phyloP scores from a whole-genome alignment of 352 stramenopile species.

The Globisporangium megalacanthum region DNA sequence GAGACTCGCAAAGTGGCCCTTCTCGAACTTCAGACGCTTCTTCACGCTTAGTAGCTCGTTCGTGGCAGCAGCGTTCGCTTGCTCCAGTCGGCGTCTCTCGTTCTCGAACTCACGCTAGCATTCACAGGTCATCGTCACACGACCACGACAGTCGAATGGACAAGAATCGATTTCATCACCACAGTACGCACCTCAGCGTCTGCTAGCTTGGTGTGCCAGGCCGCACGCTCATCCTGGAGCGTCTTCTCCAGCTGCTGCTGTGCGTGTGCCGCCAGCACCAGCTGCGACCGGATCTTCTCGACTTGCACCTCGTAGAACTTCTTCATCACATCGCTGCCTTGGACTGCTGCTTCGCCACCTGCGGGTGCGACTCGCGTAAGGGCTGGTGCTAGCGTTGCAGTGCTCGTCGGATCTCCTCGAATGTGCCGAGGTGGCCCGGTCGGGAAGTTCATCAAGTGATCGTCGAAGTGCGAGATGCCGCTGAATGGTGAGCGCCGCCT shows the following conservation, averaged over 20 bases:
- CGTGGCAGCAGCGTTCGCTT: slow-evolving; percentile 20
- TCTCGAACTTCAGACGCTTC: slow-evolving; percentile 54
- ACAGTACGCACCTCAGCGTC: slow-evolving; percentile 21
- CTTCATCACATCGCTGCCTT: slow-evolving; percentile 48
- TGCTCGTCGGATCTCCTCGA: background rate
- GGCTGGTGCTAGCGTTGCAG: background rate
- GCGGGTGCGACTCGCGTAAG: background rate
- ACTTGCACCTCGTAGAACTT: slow-evolving; percentile 82
- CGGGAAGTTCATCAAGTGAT: slow-evolving; percentile 34
- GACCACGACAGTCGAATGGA: background rate
- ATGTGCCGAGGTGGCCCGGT: background rate
- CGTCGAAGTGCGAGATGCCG: slow-evolving; percentile 48
- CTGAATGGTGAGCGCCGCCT: slow-evolving; percentile 8
- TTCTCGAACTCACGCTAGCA: slow-evolving; percentile 5
- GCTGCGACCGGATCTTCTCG: slow-evolving; percentile 62
- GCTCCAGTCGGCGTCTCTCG: slow-evolving; percentile 16
- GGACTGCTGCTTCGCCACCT: slow-evolving; percentile 1
- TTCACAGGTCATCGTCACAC: background rate
- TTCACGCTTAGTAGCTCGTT: slow-evolving; percentile 19
- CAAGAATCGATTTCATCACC: background rate
- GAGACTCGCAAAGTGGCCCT: slow-evolving; percentile 49
- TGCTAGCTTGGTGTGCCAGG: slow-evolving; percentile 18
- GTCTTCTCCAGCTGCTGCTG: slow-evolving; percentile 46
- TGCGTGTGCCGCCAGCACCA: slow-evolving; percentile 35
- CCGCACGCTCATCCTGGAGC: slow-evolving; percentile 35